Evolutionary conservation across 257 asterid genomes (phyloP).

Genomic region (Eucommia ulmoides): DNA sequence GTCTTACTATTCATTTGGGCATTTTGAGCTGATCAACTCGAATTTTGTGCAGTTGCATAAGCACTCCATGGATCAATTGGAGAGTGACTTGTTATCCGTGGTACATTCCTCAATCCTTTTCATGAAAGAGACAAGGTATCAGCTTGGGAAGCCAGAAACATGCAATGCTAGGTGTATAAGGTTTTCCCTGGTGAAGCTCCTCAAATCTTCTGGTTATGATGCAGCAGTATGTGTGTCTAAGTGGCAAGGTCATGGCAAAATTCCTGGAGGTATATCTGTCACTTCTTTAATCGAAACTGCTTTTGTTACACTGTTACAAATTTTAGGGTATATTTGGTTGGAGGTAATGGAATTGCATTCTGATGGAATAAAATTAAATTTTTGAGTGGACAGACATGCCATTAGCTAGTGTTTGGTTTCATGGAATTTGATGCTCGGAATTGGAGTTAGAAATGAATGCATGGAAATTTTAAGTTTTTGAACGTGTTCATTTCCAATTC

Average conservation of each 20-base stretch:
- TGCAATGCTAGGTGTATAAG: slow-evolving; percentile 76
- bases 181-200: slow-evolving; percentile 46
- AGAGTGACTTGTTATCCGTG: slow-evolving; percentile 35
- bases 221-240: slow-evolving; percentile 61
- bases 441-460: no score
- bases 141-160: slow-evolving; percentile 25
- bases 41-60: slow-evolving; percentile 38
- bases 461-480: not conserved
- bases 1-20: no score
- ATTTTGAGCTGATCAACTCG: no score
- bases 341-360: no score
- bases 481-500: no score
- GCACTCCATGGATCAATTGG: slow-evolving; percentile 38
- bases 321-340: no score
- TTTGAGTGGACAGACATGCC: not conserved
- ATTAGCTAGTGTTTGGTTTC: not conserved
- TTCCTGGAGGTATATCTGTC: slow-evolving; percentile 50
- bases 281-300: slow-evolving; percentile 2
- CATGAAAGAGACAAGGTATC: slow-evolving; percentile 36
- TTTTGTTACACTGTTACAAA: no score
- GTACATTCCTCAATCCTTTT: slow-evolving; percentile 47
- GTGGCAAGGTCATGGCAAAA: slow-evolving; percentile 58
- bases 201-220: slow-evolving; percentile 59
- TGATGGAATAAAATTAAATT: not conserved
- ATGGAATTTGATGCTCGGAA: no score